Evolutionary conservation across 2,329 filamentous ascomycete genomes (phyloP), one percentile per base, ranked within the genome.

Genomic region (Fusarium fracticaudum): DNA sequence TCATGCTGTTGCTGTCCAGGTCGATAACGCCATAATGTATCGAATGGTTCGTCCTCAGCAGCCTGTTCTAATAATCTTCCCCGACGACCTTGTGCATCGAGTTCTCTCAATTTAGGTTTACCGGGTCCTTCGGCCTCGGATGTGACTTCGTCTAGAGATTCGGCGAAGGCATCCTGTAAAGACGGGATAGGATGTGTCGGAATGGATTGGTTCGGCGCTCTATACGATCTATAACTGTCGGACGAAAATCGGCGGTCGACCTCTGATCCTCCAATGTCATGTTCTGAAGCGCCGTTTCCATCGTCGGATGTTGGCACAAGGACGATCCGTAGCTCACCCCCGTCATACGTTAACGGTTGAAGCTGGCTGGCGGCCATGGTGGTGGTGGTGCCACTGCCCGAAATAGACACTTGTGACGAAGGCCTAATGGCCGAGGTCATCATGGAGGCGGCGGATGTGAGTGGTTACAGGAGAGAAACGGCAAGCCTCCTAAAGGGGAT

Each of bases 101-200:
- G 82, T 64, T 85, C 85, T 55, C 84, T 85, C 66, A 87, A 83
- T 79, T 87, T 89, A 1, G 88, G 88, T 74, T 90, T 90, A 15
- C 76, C 76, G 11, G 70, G 74, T 18, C 83, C 83, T 8, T 83
- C 81, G 17, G 60, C 41, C 17, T 83, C 85, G n/a, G 85, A 84
- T 20, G 90, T 90, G 40, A 91, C 91, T 79, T 96, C 94, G 65
- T 90, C 85, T 76, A 96, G 90, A 5, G 93, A 96, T 83, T 96
- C 94, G 76, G 93, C 91, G 80, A 97, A 96, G 70, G 94, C 93
- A 71, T 88, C 90, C 81, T 96, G 94, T 90, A 96, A 93, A 37
- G 89, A 88, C 22, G 89, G 85, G 59, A 96, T 91, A 12, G 94
- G 94, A 79, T 97, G 94, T 18, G 75, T 73, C 20, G 81, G 81